phyloP scores from a whole-genome alignment of 352 stramenopile species.

The Phytophthora boehmeriae region DNA sequence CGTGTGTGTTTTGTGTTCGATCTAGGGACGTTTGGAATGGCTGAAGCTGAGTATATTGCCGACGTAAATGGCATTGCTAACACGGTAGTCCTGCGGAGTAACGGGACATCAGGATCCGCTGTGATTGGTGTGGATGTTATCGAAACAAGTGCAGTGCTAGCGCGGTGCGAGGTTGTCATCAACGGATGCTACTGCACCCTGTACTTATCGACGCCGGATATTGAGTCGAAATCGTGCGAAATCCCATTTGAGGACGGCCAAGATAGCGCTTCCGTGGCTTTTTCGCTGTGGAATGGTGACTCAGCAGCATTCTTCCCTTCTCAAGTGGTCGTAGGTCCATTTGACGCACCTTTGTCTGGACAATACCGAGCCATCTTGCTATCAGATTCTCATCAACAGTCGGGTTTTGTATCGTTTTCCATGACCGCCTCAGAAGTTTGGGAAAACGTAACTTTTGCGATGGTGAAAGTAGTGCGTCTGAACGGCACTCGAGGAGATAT shows the following conservation, averaged over 20 bases:
- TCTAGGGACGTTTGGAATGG: constrained; percentile 28
- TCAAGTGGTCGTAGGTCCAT: constrained; percentile 18
- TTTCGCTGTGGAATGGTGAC: constrained; percentile 48
- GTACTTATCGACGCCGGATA: constrained; percentile 22
- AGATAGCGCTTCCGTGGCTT: constrained; percentile 32
- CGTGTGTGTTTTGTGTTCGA: neutral
- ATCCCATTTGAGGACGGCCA: constrained; percentile 57
- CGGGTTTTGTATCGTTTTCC: constrained; percentile 46
- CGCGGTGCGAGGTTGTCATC: constrained; percentile 36
- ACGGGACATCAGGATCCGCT: constrained; percentile 38
- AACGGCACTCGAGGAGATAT: constrained; percentile 53
- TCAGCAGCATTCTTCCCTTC: constrained; percentile 29
- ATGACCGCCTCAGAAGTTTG: constrained; percentile 22
- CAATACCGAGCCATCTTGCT: constrained; percentile 38
- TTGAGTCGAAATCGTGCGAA: constrained; percentile 14
- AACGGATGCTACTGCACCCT: constrained; percentile 43
- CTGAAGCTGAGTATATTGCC: constrained; percentile 16
- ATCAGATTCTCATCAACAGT: constrained; percentile 27
- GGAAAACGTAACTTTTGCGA: constrained; percentile 44
- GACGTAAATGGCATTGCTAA: constrained; percentile 26
- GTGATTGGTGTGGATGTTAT: constrained; percentile 36
- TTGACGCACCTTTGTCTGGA: constrained; percentile 19
- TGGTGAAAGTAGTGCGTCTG: constrained; percentile 50
- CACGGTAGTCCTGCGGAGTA: constrained; percentile 36
- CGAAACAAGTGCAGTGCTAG: constrained; percentile 31